Conservation (phyloP, 139 green algal genomes). For the Choricystis sp. region DNA sequence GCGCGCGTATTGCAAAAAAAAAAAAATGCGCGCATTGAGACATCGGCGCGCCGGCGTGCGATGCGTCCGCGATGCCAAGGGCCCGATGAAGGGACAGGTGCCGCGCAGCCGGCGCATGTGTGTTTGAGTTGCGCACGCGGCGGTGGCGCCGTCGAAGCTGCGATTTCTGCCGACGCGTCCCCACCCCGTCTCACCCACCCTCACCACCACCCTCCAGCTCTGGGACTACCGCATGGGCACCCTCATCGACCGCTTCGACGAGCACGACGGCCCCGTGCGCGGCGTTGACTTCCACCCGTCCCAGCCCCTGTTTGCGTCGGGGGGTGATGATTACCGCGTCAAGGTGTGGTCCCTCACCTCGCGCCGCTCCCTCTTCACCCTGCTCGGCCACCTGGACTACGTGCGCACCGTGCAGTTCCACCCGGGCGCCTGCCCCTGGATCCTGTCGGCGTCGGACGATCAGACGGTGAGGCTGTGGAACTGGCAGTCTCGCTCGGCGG, state of each 20-base stretch:
- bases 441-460: conserved; percentile 91
- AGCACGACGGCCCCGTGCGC: conserved; percentile 96
- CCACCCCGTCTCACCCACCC: neutral
- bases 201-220: conserved; percentile 55
- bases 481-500: conserved; percentile 91
- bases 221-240: conserved; percentile 99
- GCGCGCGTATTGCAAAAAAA: too few relatives aligned
- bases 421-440: conserved; percentile 93
- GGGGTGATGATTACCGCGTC: conserved; percentile 97
- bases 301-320: conserved; percentile 97
- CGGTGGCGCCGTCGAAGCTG: too few relatives aligned
- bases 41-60: too few relatives aligned
- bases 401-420: conserved; percentile 95
- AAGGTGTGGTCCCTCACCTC: conserved; percentile 27
- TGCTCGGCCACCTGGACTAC: conserved; percentile 98
- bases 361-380: conserved; percentile 82
- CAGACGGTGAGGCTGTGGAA: conserved; percentile 99
- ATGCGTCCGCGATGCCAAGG: too few relatives aligned
- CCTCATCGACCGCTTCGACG: conserved; percentile 97
- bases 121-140: too few relatives aligned
- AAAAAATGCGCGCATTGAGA: too few relatives aligned
- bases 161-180: neutral
- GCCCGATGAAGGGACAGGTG: too few relatives aligned
- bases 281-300: conserved; percentile 92
- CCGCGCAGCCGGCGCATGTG: too few relatives aligned